Percentiles rank a stretch among this genome's conserved stretches.
These are phyloP conservation scores for Sporothrix luriei DNA, from an alignment of 2,329 filamentous ascomycete genomes.

Conservation along the genomic window DNA sequence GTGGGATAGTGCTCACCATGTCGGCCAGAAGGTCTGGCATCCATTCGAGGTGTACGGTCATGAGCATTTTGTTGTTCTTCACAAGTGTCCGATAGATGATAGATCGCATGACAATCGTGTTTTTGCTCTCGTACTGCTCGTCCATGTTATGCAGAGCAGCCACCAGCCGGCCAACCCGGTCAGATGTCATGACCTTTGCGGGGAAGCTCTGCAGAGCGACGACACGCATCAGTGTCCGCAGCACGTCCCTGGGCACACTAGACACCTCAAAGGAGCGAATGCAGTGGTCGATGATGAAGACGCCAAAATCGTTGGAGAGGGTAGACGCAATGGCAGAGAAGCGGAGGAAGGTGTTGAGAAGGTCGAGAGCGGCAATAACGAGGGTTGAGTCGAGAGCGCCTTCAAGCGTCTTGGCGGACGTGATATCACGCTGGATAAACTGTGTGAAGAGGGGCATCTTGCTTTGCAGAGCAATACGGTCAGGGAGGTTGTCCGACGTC, in stretches of 20 bases:
- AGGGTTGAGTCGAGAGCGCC: slow-evolving; percentile 68
- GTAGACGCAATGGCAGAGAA: slow-evolving; percentile 69
- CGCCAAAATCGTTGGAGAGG: slow-evolving; percentile 75
- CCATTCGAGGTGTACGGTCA: slow-evolving; percentile 76
- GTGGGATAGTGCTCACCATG: slow-evolving; percentile 75
- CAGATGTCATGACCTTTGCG: slow-evolving; percentile 69
- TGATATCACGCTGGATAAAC: slow-evolving; percentile 82
- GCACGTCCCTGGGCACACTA: slow-evolving; percentile 71
- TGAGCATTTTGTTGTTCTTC: slow-evolving; percentile 68
- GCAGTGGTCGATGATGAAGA: slow-evolving; percentile 78
- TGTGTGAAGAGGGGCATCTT: slow-evolving; percentile 78
- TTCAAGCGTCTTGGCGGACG: slow-evolving; percentile 56
- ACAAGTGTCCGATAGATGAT: slow-evolving; percentile 74
- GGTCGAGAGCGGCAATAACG: slow-evolving; percentile 73
- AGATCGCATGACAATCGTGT: slow-evolving; percentile 74
- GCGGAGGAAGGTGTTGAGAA: slow-evolving; percentile 76
- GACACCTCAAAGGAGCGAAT: slow-evolving; percentile 72
- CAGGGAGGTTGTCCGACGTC: slow-evolving; percentile 79
- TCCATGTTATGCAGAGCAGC: slow-evolving; percentile 71
- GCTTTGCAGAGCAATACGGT: slow-evolving; percentile 68
- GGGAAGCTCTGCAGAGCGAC: slow-evolving; percentile 80
- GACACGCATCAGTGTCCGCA: slow-evolving; percentile 78
- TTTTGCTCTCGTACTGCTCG: slow-evolving; percentile 71
- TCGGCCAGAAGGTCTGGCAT: slow-evolving; percentile 78
- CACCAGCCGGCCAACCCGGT: slow-evolving; percentile 71